Percentiles rank a stretch among this genome's conserved stretches.
These are phyloP conservation scores for Wickerhamomyces hampshirensis DNA, from an alignment of 805 yeast genomes.

Conservation along the genomic window DNA sequence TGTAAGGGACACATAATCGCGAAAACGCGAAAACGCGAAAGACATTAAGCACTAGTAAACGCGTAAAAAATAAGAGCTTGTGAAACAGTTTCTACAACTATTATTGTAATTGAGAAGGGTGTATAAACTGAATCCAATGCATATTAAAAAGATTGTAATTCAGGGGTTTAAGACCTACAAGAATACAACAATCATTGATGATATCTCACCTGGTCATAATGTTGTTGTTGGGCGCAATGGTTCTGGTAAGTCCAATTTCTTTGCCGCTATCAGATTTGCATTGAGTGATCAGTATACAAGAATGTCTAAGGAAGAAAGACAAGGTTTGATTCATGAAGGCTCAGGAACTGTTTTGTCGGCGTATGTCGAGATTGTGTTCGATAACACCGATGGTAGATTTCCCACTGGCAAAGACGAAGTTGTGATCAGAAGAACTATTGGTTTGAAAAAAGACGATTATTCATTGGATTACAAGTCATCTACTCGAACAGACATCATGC, in stretches of 20 bases:
- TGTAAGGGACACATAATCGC: neutral
- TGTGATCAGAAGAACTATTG: constrained; percentile 79
- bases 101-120: no score
- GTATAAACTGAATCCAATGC: constrained; percentile 30
- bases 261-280: constrained; percentile 91
- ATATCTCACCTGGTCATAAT: constrained; percentile 76
- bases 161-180: constrained; percentile 94
- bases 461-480: constrained; percentile 77
- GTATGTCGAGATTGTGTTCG: constrained; percentile 84
- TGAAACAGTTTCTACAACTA: no score
- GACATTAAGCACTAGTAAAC: no score
- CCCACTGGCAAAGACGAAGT: constrained; percentile 55
- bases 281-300: constrained; percentile 85
- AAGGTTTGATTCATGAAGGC: constrained; percentile 85
- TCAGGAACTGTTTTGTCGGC: constrained; percentile 89
- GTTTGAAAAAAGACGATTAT: constrained; percentile 89
- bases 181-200: constrained; percentile 72
- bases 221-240: constrained; percentile 92
- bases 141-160: constrained; percentile 54
- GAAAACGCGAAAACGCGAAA: constrained; percentile 11
- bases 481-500: constrained; percentile 75
- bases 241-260: constrained; percentile 94
- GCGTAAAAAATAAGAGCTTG: no score
- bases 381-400: constrained; percentile 71
- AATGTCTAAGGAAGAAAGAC: constrained; percentile 80